Conservation (phyloP, 306 rosid genomes). For the Vicia sativa region DNA sequence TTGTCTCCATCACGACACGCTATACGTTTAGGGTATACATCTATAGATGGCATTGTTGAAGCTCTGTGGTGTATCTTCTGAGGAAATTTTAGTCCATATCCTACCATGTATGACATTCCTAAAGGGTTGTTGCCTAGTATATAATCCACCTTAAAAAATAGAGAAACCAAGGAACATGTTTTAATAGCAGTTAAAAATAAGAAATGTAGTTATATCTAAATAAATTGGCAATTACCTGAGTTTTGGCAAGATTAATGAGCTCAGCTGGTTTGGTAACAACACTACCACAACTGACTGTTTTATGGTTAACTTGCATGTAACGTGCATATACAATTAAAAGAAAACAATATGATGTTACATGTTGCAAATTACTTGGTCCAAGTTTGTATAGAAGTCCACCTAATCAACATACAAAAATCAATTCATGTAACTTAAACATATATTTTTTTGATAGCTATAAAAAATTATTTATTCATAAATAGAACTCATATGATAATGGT, state of each 20-base stretch:
- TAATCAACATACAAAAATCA: not conserved
- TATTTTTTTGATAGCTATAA: not conserved
- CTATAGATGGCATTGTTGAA: conserved; percentile 44
- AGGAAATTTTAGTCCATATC: conserved; percentile 49
- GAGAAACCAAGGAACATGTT: not conserved
- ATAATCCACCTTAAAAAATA: conserved; percentile 42
- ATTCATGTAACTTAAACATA: not conserved
- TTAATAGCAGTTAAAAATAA: too few relatives aligned
- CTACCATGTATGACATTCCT: conserved; percentile 69
- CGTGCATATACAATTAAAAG: conserved; percentile 51
- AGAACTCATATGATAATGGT: too few relatives aligned
- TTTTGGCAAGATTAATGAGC: conserved; percentile 41
- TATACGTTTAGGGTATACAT: conserved; percentile 19
- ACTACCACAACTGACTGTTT: conserved; percentile 30
- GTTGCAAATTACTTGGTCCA: conserved; percentile 49
- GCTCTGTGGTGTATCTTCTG: conserved; percentile 55
- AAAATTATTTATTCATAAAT: not conserved
- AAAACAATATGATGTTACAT: conserved; percentile 44
- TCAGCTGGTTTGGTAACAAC: conserved; percentile 10
- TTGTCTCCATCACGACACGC: conserved; percentile 41
- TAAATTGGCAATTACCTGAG: conserved; percentile 29
- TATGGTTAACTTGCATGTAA: conserved; percentile 12
- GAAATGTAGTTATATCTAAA: too few relatives aligned
- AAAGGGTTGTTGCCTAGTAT: conserved; percentile 58
- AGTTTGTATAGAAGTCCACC: conserved; percentile 55